Evolutionary conservation across 306 rosid genomes (phyloP), one percentile per base, ranked within the genome.

Genomic region (Medicago ruthenica): DNA sequence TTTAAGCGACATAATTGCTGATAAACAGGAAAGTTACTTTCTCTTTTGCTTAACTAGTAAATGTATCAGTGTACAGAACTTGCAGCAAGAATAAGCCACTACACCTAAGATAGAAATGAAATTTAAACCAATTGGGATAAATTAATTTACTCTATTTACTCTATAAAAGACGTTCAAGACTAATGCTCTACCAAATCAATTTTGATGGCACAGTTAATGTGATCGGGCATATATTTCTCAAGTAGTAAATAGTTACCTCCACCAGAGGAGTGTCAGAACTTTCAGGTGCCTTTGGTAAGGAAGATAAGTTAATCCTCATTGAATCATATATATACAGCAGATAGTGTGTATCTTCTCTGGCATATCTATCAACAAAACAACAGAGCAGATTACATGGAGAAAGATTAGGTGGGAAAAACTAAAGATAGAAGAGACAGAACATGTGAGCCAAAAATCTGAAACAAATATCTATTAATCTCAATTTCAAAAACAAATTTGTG

Each of bases 321-420:
- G 85, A 76, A 80, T 95, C 97, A 77, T 92, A 90, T 70, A 95
- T 84, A 84, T 92, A 80, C 70, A 95, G 74, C 77, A 95, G 84
- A 80, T 89, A 95, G 83, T 95, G 98, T 39, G 98, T 95, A 88
- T 90, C 97, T 90, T 95, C 97, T 86, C 97, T 85, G 70, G 97
- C 98, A 89, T 92, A 95, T 92, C 98, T 95, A 86, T 75, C 71
- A 81, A 72, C 59, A 84, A 51, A 71, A 76, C 40, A 74, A 80
- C 47, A 77, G 39, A 67, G 47, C 17, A 68, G 47, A 61, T 51
- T 45, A 59, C 47, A 40, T 8, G 11, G 34, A 22, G 34, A 17
- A 41, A 55, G 37, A 76, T 53, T 67, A 41, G 15, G 50, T 14
- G 7, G n/a, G 41, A 15, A 59, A 59, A 12, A 34, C 51, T 44